Conservation (phyloP, 495 filamentous ascomycete species). For the Aspergillus asperescens region DNA sequence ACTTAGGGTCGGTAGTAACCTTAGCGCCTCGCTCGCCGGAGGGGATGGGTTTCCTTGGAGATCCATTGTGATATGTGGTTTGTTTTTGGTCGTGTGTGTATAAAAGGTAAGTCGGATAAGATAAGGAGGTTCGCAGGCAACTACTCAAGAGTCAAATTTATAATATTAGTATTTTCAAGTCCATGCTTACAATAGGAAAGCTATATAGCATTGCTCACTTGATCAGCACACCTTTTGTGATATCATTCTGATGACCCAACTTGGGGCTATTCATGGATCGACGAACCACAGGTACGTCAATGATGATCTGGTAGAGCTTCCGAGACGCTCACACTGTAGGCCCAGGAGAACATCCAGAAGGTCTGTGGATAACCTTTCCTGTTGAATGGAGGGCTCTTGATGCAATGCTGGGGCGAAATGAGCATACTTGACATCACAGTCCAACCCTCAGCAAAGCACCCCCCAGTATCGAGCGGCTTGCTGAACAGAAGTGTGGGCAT, state of each 20-base stretch:
- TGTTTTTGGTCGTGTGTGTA: background rate
- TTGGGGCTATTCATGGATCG: slow-evolving; percentile 7
- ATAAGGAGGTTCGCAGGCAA: no score
- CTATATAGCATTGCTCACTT: slow-evolving; percentile 25
- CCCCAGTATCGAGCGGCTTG: background rate
- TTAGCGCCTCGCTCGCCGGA: slow-evolving; percentile 38
- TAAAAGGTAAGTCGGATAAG: background rate
- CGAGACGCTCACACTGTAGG: background rate
- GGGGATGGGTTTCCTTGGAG: slow-evolving; percentile 43
- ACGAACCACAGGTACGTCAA: slow-evolving; percentile 25
- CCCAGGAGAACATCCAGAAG: background rate
- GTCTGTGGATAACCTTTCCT: background rate
- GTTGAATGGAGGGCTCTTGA: slow-evolving; percentile 1
- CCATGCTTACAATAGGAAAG: slow-evolving; percentile 2
- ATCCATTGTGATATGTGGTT: slow-evolving; percentile 38
- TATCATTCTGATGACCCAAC: slow-evolving; percentile 35
- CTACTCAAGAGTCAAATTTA: no score
- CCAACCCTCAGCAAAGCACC: slow-evolving; percentile 8
- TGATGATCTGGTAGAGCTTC: background rate
- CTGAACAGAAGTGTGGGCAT: background rate
- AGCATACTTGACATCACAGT: slow-evolving; percentile 1
- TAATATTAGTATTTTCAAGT: background rate
- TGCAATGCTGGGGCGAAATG: slow-evolving; percentile 1
- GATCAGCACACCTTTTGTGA: slow-evolving; percentile 17
- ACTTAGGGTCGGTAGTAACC: slow-evolving; percentile 47